phyloP scores from a whole-genome alignment of 495 filamentous ascomycete species.

The Trichoderma asperelloides region DNA sequence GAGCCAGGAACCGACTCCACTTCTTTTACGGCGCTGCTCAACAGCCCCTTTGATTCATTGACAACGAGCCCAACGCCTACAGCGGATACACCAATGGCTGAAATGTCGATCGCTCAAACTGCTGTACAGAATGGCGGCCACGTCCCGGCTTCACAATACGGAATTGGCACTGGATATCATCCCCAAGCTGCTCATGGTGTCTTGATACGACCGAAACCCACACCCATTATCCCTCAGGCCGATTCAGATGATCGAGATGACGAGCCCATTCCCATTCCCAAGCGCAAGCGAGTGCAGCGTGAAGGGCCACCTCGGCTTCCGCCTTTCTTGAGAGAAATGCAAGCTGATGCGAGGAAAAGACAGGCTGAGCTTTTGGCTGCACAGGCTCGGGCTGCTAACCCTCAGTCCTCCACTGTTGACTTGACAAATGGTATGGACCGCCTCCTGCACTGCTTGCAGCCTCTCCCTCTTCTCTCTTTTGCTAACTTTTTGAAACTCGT shows the following conservation, averaged over 20 bases:
- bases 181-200: too few species aligned
- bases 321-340: not conserved
- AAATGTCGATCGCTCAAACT: not conserved
- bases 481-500: constrained; percentile 7
- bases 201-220: too few species aligned
- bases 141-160: not conserved
- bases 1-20: not conserved
- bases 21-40: not conserved
- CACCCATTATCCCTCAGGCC: too few species aligned
- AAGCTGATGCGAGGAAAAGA: not conserved
- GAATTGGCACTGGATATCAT: too few species aligned
- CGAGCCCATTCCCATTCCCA: not conserved
- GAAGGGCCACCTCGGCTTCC: not conserved
- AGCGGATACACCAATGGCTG: not conserved
- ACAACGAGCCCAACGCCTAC: not conserved
- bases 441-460: constrained; percentile 10
- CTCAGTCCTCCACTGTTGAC: constrained; percentile 46
- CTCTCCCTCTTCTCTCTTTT: not conserved
- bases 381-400: not conserved
- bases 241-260: not conserved
- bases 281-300: not conserved
- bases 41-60: not conserved
- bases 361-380: not conserved
- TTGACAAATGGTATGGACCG: constrained; percentile 45
- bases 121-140: not conserved